Conservation (phyloP, 1,139 yeast genomes). For the Debaryomyces psychrophilus region DNA sequence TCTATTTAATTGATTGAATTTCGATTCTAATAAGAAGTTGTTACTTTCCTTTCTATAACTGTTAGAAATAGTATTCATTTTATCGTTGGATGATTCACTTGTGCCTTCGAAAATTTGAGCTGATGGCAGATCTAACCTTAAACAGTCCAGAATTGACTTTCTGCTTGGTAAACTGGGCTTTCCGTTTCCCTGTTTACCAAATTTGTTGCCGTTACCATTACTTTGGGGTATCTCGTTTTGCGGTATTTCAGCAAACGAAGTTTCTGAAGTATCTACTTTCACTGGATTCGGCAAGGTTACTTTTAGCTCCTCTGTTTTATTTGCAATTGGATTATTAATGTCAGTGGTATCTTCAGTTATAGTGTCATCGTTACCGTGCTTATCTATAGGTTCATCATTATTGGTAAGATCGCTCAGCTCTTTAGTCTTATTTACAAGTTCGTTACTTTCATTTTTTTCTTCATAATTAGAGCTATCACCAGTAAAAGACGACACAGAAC, state of each 20-base stretch:
- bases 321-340: neutral
- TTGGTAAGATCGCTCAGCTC: neutral
- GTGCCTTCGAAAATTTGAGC: slow-evolving; percentile 17
- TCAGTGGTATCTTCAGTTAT: slow-evolving; percentile 9
- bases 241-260: neutral
- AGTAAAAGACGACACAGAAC: neutral
- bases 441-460: slow-evolving; percentile 4
- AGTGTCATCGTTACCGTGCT: slow-evolving; percentile 8
- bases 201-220: too few relatives aligned
- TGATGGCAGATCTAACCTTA: slow-evolving; percentile 31
- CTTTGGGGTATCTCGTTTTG: neutral
- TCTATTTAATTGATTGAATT: slow-evolving; percentile 33
- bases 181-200: neutral
- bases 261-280: neutral
- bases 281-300: slow-evolving; percentile 4
- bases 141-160: slow-evolving; percentile 32
- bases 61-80: slow-evolving; percentile 21
- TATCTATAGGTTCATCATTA: slow-evolving; percentile 4
- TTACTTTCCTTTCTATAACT: slow-evolving; percentile 28
- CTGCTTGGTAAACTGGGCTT: slow-evolving; percentile 31
- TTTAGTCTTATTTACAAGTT: slow-evolving; percentile 5
- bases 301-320: slow-evolving; percentile 1
- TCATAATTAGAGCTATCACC: slow-evolving; percentile 8
- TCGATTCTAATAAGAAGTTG: slow-evolving; percentile 43
- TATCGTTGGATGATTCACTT: slow-evolving; percentile 11